Percentiles rank a stretch among this genome's conserved stretches.
Conservation (phyloP, 1,284 basidiomycete genomes). For the Cryptococcus wingfieldii region DNA sequence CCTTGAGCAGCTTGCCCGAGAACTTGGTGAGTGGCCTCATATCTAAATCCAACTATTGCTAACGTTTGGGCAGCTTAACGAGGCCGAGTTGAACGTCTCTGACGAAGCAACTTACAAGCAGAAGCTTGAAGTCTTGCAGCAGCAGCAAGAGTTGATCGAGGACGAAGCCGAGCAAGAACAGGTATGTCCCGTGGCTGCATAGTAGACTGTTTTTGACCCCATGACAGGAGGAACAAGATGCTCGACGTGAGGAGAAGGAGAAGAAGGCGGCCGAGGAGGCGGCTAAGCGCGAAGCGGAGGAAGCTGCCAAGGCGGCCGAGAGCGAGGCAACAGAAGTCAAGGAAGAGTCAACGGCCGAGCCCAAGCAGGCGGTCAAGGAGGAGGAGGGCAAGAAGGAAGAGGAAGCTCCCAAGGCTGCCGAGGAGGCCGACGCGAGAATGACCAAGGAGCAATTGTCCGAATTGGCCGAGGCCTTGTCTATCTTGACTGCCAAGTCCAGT, state of each 20-base stretch:
- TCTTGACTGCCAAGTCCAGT: conserved; percentile 91
- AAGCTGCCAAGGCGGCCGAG: conserved; percentile 68
- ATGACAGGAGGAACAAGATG: conserved; percentile 75
- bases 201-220: neutral
- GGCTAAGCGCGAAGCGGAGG: conserved; percentile 59
- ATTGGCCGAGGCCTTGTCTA: conserved; percentile 83
- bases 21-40: conserved; percentile 64
- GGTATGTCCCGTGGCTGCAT: conserved; percentile 21
- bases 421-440: conserved; percentile 74
- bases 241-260: conserved; percentile 77
- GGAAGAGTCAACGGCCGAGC: conserved; percentile 63
- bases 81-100: conserved; percentile 93
- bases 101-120: conserved; percentile 95
- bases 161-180: conserved; percentile 97
- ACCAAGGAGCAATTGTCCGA: conserved; percentile 94
- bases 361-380: neutral
- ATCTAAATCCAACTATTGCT: conserved; percentile 1
- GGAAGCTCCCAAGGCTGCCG: conserved; percentile 35
- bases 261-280: conserved; percentile 58
- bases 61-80: conserved; percentile 64
- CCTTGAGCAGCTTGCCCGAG: conserved; percentile 89
- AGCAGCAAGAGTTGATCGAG: conserved; percentile 98
- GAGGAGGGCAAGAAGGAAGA: conserved; percentile 4
- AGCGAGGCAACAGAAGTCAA: conserved; percentile 63
- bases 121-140: conserved; percentile 93